A percentile compares a stretch with the other conserved stretches of the same genome.
Conservation (phyloP, 1,139 yeast species). For the Wickerhamomyces sp. region DNA sequence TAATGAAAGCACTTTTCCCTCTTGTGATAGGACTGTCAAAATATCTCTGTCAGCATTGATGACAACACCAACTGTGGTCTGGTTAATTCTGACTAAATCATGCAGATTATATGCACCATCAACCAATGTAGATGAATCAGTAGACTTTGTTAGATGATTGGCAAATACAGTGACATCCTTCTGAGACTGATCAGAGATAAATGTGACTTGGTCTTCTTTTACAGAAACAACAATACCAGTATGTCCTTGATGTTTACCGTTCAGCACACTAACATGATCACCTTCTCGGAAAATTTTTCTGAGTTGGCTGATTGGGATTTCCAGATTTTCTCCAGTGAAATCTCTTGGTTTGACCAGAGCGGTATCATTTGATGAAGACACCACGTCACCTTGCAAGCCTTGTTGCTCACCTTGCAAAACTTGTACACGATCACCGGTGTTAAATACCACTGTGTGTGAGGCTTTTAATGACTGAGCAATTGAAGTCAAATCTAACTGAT, state of each 20-base stretch:
- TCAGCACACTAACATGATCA: conserved; percentile 91
- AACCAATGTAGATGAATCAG: conserved; percentile 60
- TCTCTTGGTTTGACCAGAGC: conserved; percentile 42
- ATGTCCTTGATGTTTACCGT: conserved; percentile 89
- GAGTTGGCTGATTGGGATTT: conserved; percentile 75
- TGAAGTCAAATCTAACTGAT: conserved; percentile 77
- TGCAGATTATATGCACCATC: conserved; percentile 80
- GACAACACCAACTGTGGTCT: conserved; percentile 84
- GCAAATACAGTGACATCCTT: conserved; percentile 91
- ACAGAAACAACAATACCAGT: conserved; percentile 90
- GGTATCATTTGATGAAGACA: conserved; percentile 44
- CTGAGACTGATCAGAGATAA: conserved; percentile 83
- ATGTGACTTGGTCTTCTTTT: conserved; percentile 79
- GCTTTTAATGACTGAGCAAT: conserved; percentile 80
- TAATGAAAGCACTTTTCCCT: conserved; percentile 69
- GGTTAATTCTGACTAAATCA: conserved; percentile 85
- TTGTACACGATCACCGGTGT: conserved; percentile 93
- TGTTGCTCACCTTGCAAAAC: conserved; percentile 91
- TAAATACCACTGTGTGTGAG: conserved; percentile 60
- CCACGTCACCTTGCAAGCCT: conserved; percentile 78
- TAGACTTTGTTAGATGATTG: conserved; percentile 75
- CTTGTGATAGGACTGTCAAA: conserved; percentile 77
- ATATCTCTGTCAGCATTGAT: conserved; percentile 85
- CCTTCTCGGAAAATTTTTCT: conserved; percentile 87
- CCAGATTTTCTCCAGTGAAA: conserved; percentile 44